Conservation (phyloP, 495 filamentous ascomycete species). For the Penicillium odoratum region DNA sequence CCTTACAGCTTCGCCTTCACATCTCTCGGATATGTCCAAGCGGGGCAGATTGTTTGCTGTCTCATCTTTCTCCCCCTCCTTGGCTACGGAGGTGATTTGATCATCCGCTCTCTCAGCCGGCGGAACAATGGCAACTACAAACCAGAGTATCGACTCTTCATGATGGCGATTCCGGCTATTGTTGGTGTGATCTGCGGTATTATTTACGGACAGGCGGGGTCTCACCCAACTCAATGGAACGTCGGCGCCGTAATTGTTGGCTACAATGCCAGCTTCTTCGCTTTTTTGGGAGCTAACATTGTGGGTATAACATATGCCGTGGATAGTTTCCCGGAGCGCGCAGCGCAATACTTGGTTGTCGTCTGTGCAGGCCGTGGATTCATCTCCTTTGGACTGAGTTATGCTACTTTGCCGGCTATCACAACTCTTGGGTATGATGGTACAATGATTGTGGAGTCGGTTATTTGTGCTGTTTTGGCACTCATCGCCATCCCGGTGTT, state of each 20-base stretch:
- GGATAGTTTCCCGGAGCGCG: slow-evolving; percentile 25
- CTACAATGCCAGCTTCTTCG: slow-evolving; percentile 29
- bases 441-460: slow-evolving; percentile 16
- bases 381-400: slow-evolving; percentile 53
- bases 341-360: slow-evolving; percentile 26
- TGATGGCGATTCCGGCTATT: slow-evolving; percentile 22
- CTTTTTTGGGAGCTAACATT: slow-evolving; percentile 24
- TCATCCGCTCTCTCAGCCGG: slow-evolving; percentile 13
- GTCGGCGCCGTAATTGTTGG: slow-evolving; percentile 15
- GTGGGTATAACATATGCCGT: slow-evolving; percentile 30
- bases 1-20: slow-evolving; percentile 21
- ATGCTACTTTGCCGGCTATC: slow-evolving; percentile 73
- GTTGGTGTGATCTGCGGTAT: slow-evolving; percentile 22
- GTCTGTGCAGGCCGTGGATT: slow-evolving; percentile 27
- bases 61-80: slow-evolving; percentile 26
- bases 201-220: slow-evolving; percentile 25
- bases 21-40: slow-evolving; percentile 26
- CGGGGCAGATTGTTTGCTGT: slow-evolving; percentile 24
- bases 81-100: slow-evolving; percentile 25
- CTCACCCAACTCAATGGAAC: slow-evolving; percentile 17
- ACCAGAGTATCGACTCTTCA: slow-evolving; percentile 24
- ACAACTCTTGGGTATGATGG: slow-evolving; percentile 75
- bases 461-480: slow-evolving; percentile 14
- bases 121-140: slow-evolving; percentile 20
- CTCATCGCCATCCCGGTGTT: slow-evolving; percentile 14